Conservation (phyloP, 192 early-diverging fungal species). For the Bifiguratus adelaidae region DNA sequence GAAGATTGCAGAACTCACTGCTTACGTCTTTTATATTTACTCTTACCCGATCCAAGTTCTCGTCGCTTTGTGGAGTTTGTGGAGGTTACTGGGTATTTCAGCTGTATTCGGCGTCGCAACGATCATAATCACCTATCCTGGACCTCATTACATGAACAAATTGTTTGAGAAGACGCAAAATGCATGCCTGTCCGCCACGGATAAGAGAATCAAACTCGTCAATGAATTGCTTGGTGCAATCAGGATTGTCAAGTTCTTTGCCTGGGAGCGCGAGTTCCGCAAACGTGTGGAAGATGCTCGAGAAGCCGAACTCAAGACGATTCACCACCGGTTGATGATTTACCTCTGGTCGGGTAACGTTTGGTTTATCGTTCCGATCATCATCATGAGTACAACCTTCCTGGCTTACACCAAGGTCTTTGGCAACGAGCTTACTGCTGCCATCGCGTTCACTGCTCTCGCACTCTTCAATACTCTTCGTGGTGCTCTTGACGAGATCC, state of each 20-base stretch:
- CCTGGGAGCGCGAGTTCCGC: constrained; percentile 71
- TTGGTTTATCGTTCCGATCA: constrained; percentile 46
- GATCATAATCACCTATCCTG: constrained; percentile 52
- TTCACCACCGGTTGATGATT: constrained; percentile 35
- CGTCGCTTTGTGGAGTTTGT: constrained; percentile 59
- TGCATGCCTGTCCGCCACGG: constrained; percentile 46
- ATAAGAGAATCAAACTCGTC: constrained; percentile 70
- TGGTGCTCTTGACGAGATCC: constrained; percentile 48
- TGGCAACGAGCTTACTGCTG: constrained; percentile 46
- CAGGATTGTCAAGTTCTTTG: constrained; percentile 88
- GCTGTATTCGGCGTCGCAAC: constrained; percentile 70
- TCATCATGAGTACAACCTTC: constrained; percentile 50
- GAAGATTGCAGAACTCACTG: constrained; percentile 34
- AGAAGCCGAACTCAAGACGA: constrained; percentile 47
- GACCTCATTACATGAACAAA: constrained; percentile 34
- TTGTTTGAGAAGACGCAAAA: constrained; percentile 32
- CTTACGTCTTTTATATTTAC: constrained; percentile 51
- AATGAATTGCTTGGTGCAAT: constrained; percentile 87
- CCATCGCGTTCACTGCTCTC: constrained; percentile 58
- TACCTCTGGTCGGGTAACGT: constrained; percentile 45
- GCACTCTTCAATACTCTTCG: constrained; percentile 67
- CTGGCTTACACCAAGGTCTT: constrained; percentile 46
- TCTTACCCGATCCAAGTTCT: constrained; percentile 54
- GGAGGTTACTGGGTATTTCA: constrained; percentile 67
- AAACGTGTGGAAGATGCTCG: constrained; percentile 52